Evolutionary conservation across 768 basidiomycete species (phyloP), one percentile per base, ranked within the genome.

Genomic region (Leccinum subgranulosum): DNA sequence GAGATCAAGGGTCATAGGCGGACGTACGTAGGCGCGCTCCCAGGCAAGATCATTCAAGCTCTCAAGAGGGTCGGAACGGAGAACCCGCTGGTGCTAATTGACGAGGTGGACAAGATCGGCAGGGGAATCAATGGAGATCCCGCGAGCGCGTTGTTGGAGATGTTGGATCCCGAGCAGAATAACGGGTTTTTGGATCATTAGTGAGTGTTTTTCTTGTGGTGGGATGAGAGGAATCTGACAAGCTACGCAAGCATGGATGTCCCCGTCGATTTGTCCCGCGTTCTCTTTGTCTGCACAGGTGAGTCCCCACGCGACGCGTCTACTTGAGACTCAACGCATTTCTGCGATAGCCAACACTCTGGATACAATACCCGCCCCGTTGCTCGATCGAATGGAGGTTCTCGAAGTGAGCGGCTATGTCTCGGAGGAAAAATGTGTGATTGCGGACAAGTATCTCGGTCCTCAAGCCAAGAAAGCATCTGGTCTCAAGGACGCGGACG

Each of bases 1-100:
- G 97, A 98, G 81, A 98, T 99, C 68, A 98, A 98, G 75, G 97
- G 97, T 1, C 97, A 99, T 69, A 77, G 97, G 66, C 78, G 97
- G 70, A 99, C 96, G n/a, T 98, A 97, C 69, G 92, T 95, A 53
- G 92, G 90, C 53, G 94, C 94, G 0, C 79, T 97, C 45, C 94
- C 94, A 0, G 94, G 94, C 34, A 97, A 96, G 80, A 93, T 95
- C 58, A 92, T 96, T 54, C 93, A 96, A 68, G 94, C 94, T 0
- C 74, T 96, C 60, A 96, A 94, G 75, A 84, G 93, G 34, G 92
- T 95, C 25, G 91, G 92, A 12, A 94, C 92, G 15, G 93, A 95
- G 74, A 97, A 97, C 69, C 94, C 94, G 0, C 79, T 98, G 15
- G 92, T 98, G 12, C 75, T 98, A 45, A 96, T 96, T 58, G 94